Conservation (phyloP, 2,329 filamentous ascomycete species). For the Diaporthe humulicola region DNA sequence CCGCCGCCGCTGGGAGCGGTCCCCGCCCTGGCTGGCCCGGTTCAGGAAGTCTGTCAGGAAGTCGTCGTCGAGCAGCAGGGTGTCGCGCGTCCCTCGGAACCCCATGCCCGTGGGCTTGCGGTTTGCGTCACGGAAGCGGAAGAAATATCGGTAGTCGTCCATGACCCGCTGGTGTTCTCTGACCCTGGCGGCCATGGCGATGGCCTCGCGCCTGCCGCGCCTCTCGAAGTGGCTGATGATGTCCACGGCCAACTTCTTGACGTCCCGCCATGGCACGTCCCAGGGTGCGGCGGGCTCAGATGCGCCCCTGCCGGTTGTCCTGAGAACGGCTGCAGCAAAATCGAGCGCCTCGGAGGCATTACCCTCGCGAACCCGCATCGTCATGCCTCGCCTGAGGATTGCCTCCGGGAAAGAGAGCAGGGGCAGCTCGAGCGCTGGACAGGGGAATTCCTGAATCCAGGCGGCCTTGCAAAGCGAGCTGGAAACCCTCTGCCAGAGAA, state of each 20-base stretch:
- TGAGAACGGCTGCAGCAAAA: background rate
- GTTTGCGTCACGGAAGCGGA: background rate
- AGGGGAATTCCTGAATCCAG: background rate
- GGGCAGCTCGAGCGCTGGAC: background rate
- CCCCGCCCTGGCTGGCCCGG: background rate
- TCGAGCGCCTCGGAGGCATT: background rate
- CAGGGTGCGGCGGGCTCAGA: background rate
- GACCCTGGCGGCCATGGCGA: background rate
- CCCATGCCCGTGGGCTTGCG: slow-evolving; percentile 13
- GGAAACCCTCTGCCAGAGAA: slow-evolving; percentile 32
- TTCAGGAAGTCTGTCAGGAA: slow-evolving; percentile 11
- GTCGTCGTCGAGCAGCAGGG: slow-evolving; percentile 18
- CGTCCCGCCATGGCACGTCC: background rate
- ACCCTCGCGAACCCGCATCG: background rate
- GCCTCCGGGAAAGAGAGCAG: background rate
- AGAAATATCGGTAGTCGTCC: background rate
- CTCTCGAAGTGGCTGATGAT: background rate
- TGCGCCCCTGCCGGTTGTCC: background rate
- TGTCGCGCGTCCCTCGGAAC: slow-evolving; percentile 2
- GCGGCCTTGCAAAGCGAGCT: background rate
- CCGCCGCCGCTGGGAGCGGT: background rate
- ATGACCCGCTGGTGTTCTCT: background rate
- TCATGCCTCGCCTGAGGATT: background rate
- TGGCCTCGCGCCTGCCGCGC: background rate
- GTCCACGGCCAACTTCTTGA: background rate